A percentile compares a stretch with the other conserved stretches of the same genome.
These are phyloP conservation scores for Penicillium cinerascens DNA, from an alignment of 495 filamentous ascomycete genomes.

Conservation along the genomic window DNA sequence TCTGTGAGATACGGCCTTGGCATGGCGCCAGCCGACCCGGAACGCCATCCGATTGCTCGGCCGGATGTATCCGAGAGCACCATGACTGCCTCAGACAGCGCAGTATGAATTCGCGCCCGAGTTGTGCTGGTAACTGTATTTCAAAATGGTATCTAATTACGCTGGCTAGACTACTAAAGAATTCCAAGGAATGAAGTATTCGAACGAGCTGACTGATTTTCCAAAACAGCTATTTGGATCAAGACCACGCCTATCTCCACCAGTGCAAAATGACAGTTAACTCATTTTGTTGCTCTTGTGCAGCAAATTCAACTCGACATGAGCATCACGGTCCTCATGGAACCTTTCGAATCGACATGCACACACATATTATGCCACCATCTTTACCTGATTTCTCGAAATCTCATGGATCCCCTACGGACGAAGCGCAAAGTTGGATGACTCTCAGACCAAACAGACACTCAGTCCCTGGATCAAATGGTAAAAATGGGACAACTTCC, in stretches of 20 bases:
- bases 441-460: conserved; percentile 3
- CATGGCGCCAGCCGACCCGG: conserved; percentile 5
- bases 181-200: too few relatives aligned
- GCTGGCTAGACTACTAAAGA: too few relatives aligned
- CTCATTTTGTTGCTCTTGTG: not conserved
- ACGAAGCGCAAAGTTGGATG: conserved; percentile 8
- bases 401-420: not conserved
- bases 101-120: too few relatives aligned
- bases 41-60: conserved; percentile 11
- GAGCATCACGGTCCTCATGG: conserved; percentile 1
- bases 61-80: conserved; percentile 12
- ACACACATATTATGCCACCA: conserved; percentile 24
- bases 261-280: not conserved
- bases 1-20: not conserved
- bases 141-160: too few relatives aligned
- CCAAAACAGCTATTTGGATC: too few relatives aligned
- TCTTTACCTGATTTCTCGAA: conserved; percentile 17
- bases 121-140: too few relatives aligned
- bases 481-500: not conserved
- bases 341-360: conserved; percentile 20
- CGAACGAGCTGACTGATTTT: too few relatives aligned
- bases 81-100: too few relatives aligned
- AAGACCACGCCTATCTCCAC: too few relatives aligned
- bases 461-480: not conserved
- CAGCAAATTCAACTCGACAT: not conserved